Percentiles rank a stretch among this genome's conserved stretches.
Conservation (phyloP, 2,329 filamentous ascomycete species). For the Dichotomopilus funicola region DNA sequence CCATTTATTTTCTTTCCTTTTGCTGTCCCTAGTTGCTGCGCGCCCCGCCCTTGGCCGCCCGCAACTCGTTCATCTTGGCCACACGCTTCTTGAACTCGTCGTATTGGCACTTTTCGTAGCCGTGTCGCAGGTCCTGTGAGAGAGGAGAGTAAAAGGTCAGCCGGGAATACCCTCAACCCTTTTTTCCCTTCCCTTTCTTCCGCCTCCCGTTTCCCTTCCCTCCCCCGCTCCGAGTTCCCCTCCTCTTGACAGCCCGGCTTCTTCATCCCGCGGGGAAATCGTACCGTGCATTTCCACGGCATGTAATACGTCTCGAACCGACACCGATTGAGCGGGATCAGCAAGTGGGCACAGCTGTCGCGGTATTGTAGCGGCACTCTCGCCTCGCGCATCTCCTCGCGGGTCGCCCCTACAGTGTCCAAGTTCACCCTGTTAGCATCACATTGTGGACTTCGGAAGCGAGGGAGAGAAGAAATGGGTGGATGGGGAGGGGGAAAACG, state of each 20-base stretch:
- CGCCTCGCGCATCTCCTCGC: conserved; percentile 90
- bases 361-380: conserved; percentile 84
- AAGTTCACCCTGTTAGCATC: background rate
- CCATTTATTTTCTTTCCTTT: no score
- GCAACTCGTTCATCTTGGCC: conserved; percentile 95
- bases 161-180: background rate
- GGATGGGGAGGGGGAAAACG: no score
- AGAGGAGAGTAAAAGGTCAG: background rate
- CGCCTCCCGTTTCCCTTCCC: background rate
- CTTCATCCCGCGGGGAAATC: conserved; percentile 11
- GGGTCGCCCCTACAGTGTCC: conserved; percentile 58
- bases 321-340: conserved; percentile 95
- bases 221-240: background rate
- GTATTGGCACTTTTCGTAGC: conserved; percentile 99
- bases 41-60: conserved; percentile 74
- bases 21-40: conserved; percentile 65
- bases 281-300: conserved; percentile 95
- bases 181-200: background rate
- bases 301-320: conserved; percentile 87
- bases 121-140: conserved; percentile 84
- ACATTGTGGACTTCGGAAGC: no score
- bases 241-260: no score
- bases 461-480: no score
- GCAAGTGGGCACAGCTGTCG: conserved; percentile 88
- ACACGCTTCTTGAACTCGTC: conserved; percentile 98